Conservation (phyloP, 768 basidiomycete species). For the Xanthoconium purpureum region DNA sequence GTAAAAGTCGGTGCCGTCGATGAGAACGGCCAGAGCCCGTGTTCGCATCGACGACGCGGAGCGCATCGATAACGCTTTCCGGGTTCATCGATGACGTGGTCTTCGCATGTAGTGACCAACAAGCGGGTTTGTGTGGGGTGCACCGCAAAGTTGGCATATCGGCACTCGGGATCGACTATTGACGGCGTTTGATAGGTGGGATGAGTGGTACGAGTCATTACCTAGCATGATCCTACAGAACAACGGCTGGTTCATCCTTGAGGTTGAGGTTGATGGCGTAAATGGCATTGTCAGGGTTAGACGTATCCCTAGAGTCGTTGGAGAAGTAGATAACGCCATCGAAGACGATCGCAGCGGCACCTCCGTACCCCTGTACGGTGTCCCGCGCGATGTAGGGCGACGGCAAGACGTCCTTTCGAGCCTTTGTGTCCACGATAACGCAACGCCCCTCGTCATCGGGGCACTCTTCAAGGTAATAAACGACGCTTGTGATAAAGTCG, state of each 20-base stretch:
- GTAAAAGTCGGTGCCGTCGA: slow-evolving; percentile 66
- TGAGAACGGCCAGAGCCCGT: slow-evolving; percentile 40
- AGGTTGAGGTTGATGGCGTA: too few relatives aligned
- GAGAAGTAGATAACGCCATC: too few relatives aligned
- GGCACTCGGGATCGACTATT: slow-evolving; percentile 28
- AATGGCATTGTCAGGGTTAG: too few relatives aligned
- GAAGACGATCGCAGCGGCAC: too few relatives aligned
- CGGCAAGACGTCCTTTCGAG: too few relatives aligned
- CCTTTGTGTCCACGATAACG: too few relatives aligned
- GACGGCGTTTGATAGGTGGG: slow-evolving; percentile 1
- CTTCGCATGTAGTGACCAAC: slow-evolving; percentile 60
- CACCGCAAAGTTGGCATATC: slow-evolving; percentile 49
- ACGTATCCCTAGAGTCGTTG: too few relatives aligned
- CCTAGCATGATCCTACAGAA: too few relatives aligned
- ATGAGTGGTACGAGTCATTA: background rate
- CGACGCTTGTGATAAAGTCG: slow-evolving; percentile 41
- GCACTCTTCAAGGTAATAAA: slow-evolving; percentile 59
- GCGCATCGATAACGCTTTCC: slow-evolving; percentile 40
- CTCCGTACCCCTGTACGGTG: too few relatives aligned
- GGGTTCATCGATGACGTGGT: slow-evolving; percentile 51
- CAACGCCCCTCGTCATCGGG: slow-evolving; percentile 27
- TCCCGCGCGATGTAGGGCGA: too few relatives aligned
- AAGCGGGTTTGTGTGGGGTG: slow-evolving; percentile 51
- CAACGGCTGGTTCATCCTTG: too few relatives aligned
- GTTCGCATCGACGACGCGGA: slow-evolving; percentile 51